Evolutionary conservation across 768 basidiomycete species (phyloP), one percentile per base, ranked within the genome.

Genomic region (Mycena latifolia): DNA sequence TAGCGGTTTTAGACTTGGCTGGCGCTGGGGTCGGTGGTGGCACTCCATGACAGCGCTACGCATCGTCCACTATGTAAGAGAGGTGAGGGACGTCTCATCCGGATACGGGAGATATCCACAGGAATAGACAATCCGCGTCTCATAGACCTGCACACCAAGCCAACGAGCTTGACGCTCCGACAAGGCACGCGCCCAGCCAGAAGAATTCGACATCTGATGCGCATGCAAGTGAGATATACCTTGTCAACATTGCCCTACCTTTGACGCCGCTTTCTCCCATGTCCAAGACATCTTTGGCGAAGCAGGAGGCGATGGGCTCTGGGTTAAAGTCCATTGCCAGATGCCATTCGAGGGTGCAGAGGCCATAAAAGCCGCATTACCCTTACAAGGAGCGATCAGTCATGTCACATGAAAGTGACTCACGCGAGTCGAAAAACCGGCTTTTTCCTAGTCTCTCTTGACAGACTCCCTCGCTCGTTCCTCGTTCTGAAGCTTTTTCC

Each of bases 131-230:
- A 87, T 79, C 39, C 86, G 84, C 66, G 80, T 84, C 69, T 93
- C 91, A 63, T 86, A 89, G 0, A 80, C 76, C 50, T 85, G 82
- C 9, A 91, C 75, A 3, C 87, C 55, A 92, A 74, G 2, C 89
- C 93, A 20, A 89, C 82, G 3, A 93, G 72, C 39, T 79, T 75
- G 20, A 92, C 88, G 2, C 77, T 86, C 17, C 92, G 81, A 75
- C 92, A 93, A 5, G 93, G 93, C 1, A 90, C 81, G 20, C 88
- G 78, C 11, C 91, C 90, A 94, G 77, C 90, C 90, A 90, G 74
- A 84, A 93, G 68, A 88, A 91, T 61, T 92, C 89, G 39, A 73
- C 69, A 12, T 79, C 90, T 89, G 51, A 12, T 52, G 22, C 67
- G 35, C 56, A n/a, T 31, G 56, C 69, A 31, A 58, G 46, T 65